phyloP scores from a whole-genome alignment of 2,329 filamentous ascomycete genomes.

The Fusarium duplospermum region DNA sequence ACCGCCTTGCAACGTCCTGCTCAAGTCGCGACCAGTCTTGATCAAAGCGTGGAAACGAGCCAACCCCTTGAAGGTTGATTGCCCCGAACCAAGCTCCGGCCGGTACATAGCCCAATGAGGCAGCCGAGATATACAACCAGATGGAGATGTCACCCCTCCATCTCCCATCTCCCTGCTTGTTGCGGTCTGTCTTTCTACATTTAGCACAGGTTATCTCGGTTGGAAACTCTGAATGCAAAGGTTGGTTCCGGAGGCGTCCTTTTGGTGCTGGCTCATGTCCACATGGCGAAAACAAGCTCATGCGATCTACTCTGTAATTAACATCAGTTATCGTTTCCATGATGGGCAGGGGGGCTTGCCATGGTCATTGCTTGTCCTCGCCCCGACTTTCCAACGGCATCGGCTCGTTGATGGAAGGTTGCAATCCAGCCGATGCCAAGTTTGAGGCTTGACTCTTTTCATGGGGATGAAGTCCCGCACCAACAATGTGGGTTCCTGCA shows the following conservation, averaged over 20 bases:
- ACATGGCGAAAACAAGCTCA: slow-evolving; percentile 23
- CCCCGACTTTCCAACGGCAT: slow-evolving; percentile 14
- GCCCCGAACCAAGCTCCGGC: slow-evolving; percentile 7
- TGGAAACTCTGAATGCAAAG: slow-evolving; percentile 3
- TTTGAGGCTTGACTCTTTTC: slow-evolving; percentile 20
- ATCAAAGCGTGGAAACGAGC: slow-evolving; percentile 6
- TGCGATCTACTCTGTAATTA: slow-evolving; percentile 20
- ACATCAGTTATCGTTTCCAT: slow-evolving; percentile 19
- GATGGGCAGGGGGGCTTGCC: not conserved
- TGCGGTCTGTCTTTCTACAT: slow-evolving; percentile 14
- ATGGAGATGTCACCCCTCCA: slow-evolving; percentile 4
- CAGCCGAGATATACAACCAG: slow-evolving; percentile 23
- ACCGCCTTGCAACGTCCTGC: slow-evolving; percentile 18
- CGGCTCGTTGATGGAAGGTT: not conserved
- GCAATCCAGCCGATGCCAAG: slow-evolving; percentile 27
- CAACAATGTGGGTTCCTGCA: slow-evolving; percentile 43
- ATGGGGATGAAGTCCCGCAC: not conserved
- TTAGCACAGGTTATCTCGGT: slow-evolving; percentile 36
- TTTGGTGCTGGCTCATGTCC: slow-evolving; percentile 21
- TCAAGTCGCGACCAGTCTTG: not conserved
- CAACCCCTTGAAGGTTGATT: not conserved
- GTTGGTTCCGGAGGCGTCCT: slow-evolving; percentile 25
- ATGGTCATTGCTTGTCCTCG: slow-evolving; percentile 18
- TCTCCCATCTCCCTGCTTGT: not conserved
- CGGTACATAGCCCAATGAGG: slow-evolving; percentile 2